A percentile compares a stretch with the other conserved stretches of the same genome.
Conservation (phyloP, 2,329 filamentous ascomycete species). For the Phyllosticta citriasiana region DNA sequence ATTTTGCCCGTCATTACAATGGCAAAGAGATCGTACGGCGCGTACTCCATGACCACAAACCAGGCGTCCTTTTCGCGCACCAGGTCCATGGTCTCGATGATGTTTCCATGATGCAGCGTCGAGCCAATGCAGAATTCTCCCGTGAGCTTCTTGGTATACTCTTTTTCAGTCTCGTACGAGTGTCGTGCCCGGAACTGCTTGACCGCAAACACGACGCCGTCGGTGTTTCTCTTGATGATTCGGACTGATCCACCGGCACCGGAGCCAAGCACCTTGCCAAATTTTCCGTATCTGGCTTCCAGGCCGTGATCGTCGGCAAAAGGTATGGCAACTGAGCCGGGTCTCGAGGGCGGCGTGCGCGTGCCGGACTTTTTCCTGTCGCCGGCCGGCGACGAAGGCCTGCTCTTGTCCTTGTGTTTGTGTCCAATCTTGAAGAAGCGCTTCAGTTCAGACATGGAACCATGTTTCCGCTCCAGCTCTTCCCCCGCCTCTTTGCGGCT, state of each 20-base stretch:
- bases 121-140: constrained; percentile 98
- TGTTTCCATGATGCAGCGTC: constrained; percentile 92
- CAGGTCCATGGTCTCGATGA: constrained; percentile 96
- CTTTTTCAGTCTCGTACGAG: constrained; percentile 84
- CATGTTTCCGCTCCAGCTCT: constrained; percentile 35
- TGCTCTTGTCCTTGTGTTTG: constrained; percentile 49
- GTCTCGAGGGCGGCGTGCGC: constrained; percentile 26
- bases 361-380: constrained; percentile 35
- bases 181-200: constrained; percentile 93
- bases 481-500: constrained; percentile 33
- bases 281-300: constrained; percentile 86
- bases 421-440: constrained; percentile 85
- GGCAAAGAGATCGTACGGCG: constrained; percentile 89
- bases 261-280: constrained; percentile 86
- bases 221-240: constrained; percentile 85
- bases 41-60: constrained; percentile 99
- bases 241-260: constrained; percentile 91
- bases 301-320: constrained; percentile 92
- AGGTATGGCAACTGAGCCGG: constrained; percentile 45
- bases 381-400: constrained; percentile 34
- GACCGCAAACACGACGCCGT: constrained; percentile 89
- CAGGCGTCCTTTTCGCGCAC: constrained; percentile 88
- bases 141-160: constrained; percentile 96
- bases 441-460: constrained; percentile 90
- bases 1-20: constrained; percentile 99